Base-by-base conservation (phyloP, 169 alveolate genomes). In the Cryptosporidium ryanae region DNA sequence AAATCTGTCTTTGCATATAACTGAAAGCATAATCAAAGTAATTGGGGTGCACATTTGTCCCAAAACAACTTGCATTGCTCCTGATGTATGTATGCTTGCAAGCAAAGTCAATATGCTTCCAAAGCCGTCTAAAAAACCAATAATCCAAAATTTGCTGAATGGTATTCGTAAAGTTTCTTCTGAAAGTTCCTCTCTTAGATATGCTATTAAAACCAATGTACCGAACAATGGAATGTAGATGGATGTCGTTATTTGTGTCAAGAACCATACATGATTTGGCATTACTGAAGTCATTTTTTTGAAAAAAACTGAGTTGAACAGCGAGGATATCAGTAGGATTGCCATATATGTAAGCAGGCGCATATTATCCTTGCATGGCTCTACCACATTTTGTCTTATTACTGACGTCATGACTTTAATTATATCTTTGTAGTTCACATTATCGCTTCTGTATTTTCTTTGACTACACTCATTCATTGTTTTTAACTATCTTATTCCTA, bases 61-160 rank as follows among this genome's bases (percentile, higher is more conserved):
- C 34, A 90, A 82, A 43, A 90, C 84, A 23, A 90, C 92, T 50
- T 90, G 92, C 82, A 81, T 65, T 50, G 65, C 84, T 38, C 92
- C 92, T 61, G 91, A 57, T 21, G 92, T 90, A 29, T 90, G 91
- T 25, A 82, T 84, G 12, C 91, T 89, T 31, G 90, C 92, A 44
- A 90, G 68, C 21, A 90, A 65, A 25, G 87, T 65, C 61, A 82
- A 49, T 2, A 90, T 71, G 32, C 92, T 89, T 21, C 89, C 38
- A 18, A 82, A 48, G 27, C 82, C 71, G 52, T 90, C 92, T 21
- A 90, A 84, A 15, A 50, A 66, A 7, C 92, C 92, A 91, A 90
- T 82, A 17, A 82, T 65, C 65, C 90, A 82, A 59, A 90, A 90
- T n/a, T 67, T 90, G 32, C 27, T 54, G 12, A 59, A 38, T 55